Evolutionary conservation across 129 eudicot genomes (phyloP).

Genomic region (Solidago caesia): DNA sequence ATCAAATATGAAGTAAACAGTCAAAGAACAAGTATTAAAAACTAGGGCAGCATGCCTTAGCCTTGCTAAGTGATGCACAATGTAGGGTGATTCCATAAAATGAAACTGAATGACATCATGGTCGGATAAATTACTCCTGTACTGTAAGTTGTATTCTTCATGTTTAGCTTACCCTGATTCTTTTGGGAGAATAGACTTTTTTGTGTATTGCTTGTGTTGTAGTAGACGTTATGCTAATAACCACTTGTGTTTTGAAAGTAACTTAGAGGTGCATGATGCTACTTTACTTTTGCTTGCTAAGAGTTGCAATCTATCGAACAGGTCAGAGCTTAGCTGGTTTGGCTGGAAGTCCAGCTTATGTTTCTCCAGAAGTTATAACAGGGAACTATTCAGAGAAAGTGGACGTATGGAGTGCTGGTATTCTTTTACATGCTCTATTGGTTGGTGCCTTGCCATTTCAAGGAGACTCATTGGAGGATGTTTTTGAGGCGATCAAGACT

Average conservation of each 20-base stretch:
- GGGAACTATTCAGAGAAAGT: slow-evolving; percentile 84
- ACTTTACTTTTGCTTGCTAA: slow-evolving; percentile 5
- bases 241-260: too few species aligned
- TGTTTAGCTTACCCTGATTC: not conserved
- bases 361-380: slow-evolving; percentile 87
- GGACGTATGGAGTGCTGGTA: slow-evolving; percentile 99
- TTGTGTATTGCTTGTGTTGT: not conserved
- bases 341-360: slow-evolving; percentile 98
- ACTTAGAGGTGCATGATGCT: not conserved
- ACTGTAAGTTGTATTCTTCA: not conserved
- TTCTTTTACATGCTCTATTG: slow-evolving; percentile 83
- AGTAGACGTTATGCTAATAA: too few species aligned
- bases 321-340: slow-evolving; percentile 90
- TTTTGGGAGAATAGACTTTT: not conserved
- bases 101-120: not conserved
- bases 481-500: slow-evolving; percentile 82
- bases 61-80: not conserved
- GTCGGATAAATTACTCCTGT: not conserved
- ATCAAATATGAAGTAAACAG: too few species aligned
- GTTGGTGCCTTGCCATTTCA: slow-evolving; percentile 87
- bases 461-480: slow-evolving; percentile 74
- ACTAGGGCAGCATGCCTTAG: not conserved
- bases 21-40: too few species aligned
- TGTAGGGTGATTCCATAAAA: not conserved
- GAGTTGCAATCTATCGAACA: slow-evolving; percentile 26